A percentile compares a stretch with the other conserved stretches of the same genome.
These are phyloP conservation scores for Akanthomyces uredinophilus DNA, from an alignment of 2,329 filamentous ascomycete genomes.

Conservation along the genomic window DNA sequence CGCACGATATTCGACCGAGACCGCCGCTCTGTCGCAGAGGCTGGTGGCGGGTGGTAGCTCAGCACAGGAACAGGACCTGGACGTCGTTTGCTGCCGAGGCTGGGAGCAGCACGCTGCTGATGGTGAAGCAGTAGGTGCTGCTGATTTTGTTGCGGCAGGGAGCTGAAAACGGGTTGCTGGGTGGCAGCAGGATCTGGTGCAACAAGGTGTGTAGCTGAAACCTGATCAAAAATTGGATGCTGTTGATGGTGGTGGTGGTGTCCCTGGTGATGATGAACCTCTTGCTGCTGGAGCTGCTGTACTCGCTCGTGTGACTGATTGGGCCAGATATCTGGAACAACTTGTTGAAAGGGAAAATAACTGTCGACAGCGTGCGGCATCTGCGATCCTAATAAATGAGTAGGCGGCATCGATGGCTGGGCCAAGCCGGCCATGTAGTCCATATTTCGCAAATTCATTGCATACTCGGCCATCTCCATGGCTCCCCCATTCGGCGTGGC, in stretches of 20 bases:
- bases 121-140: not conserved
- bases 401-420: constrained; percentile 14
- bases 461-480: constrained; percentile 29
- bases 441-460: constrained; percentile 32
- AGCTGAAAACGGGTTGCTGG: not conserved
- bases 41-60: not conserved
- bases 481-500: constrained; percentile 22
- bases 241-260: not conserved
- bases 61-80: not conserved
- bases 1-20: not conserved
- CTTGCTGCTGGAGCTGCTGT: not conserved
- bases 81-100: not conserved
- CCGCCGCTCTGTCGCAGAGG: not conserved
- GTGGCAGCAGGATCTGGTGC: not conserved
- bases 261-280: not conserved
- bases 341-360: constrained; percentile 3
- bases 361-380: not conserved
- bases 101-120: not conserved
- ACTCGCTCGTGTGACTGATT: not conserved
- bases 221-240: not conserved
- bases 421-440: constrained; percentile 23
- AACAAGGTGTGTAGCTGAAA: not conserved
- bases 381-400: constrained; percentile 25
- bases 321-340: not conserved
- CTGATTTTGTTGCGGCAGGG: not conserved